Evolutionary conservation across 257 asterid genomes (phyloP).

Genomic region (Nicotiana otophora): DNA sequence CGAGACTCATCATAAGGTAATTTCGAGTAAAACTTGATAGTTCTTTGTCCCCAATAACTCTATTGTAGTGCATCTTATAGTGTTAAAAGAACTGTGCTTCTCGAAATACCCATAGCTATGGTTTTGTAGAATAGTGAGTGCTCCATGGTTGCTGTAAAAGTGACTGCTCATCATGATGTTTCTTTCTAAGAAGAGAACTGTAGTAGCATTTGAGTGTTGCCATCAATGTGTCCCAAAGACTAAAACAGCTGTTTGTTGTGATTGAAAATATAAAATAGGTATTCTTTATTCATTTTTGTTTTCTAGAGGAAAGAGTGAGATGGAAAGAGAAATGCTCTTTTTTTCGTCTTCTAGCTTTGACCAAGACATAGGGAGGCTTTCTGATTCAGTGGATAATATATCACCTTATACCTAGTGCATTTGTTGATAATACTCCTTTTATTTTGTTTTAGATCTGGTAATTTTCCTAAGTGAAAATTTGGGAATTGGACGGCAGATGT

Average conservation of each 20-base stretch:
- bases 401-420: not conserved
- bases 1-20: conserved; percentile 94
- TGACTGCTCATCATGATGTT: not conserved
- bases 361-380: not conserved
- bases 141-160: not conserved
- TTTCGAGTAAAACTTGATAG: not conserved
- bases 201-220: not conserved
- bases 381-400: not conserved
- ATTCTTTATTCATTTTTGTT: not conserved
- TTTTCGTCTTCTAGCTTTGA: not conserved
- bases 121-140: not conserved
- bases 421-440: not conserved
- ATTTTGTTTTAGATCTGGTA: not conserved
- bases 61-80: not conserved
- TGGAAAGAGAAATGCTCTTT: not conserved
- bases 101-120: not conserved
- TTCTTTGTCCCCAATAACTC: not conserved
- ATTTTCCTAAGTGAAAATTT: not conserved
- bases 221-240: not conserved
- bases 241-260: not conserved
- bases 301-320: not conserved
- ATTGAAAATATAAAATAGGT: not conserved
- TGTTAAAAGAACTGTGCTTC: not conserved
- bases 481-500: not conserved
- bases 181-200: not conserved